These are phyloP conservation scores for Tetracladium marchalianum DNA, from an alignment of 495 filamentous ascomycete genomes.

Conservation along the genomic window DNA sequence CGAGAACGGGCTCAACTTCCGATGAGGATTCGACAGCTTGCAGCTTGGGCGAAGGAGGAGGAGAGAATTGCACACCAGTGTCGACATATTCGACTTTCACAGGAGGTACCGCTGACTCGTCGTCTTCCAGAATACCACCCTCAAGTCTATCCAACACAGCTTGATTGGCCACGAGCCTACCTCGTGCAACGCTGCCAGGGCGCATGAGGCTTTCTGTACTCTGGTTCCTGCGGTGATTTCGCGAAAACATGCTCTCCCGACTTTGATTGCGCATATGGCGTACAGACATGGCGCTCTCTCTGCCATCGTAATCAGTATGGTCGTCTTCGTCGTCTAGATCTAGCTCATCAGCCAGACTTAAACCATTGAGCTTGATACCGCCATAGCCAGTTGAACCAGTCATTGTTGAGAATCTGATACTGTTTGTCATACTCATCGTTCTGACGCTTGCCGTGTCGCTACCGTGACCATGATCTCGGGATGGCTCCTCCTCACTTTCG, in stretches of 20 bases:
- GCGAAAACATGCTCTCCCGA: slow-evolving; percentile 34
- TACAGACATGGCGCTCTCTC: slow-evolving; percentile 40
- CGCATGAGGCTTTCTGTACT: slow-evolving; percentile 41
- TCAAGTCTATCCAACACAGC: slow-evolving; percentile 39
- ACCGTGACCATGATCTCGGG: slow-evolving; percentile 31
- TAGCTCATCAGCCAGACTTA: slow-evolving; percentile 85
- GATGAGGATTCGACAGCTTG: slow-evolving; percentile 14
- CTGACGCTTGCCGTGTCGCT: slow-evolving; percentile 73
- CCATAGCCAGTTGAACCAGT: slow-evolving; percentile 37
- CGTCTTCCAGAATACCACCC: slow-evolving; percentile 36
- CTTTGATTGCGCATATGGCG: slow-evolving; percentile 29
- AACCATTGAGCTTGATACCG: slow-evolving; percentile 45
- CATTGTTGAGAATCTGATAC: slow-evolving; percentile 61
- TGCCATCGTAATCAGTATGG: slow-evolving; percentile 38
- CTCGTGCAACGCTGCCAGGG: slow-evolving; percentile 36
- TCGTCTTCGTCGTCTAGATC: slow-evolving; percentile 65
- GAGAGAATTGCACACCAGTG: slow-evolving; percentile 71
- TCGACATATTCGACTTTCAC: slow-evolving; percentile 47
- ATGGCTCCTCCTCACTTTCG: slow-evolving; percentile 43
- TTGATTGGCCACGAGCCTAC: slow-evolving; percentile 35
- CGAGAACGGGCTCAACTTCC: slow-evolving; percentile 27
- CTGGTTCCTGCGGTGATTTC: slow-evolving; percentile 31
- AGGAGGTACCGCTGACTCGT: slow-evolving; percentile 17
- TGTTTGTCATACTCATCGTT: slow-evolving; percentile 67
- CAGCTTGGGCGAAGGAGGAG: slow-evolving; percentile 62